These are phyloP conservation scores for Hymenoscyphus salicellus DNA, from an alignment of 2,329 filamentous ascomycete genomes.

Conservation along the genomic window DNA sequence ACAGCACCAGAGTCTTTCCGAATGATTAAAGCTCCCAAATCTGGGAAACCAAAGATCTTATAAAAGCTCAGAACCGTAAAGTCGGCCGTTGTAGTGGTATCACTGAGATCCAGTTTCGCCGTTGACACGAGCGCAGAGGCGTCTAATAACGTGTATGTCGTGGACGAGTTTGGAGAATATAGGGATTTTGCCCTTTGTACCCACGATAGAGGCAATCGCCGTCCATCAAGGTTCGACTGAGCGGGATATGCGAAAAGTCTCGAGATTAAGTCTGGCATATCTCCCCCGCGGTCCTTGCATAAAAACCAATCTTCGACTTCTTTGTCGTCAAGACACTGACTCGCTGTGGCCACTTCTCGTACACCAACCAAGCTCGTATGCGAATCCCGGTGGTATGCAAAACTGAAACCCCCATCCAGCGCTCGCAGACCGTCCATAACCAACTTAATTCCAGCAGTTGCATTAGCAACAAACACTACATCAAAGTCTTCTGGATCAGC, in stretches of 20 bases:
- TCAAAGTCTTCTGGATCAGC: conserved; percentile 81
- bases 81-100: conserved; percentile 65
- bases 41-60: conserved; percentile 97
- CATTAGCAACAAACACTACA: conserved; percentile 86
- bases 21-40: conserved; percentile 81
- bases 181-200: conserved; percentile 45
- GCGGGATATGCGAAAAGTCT: conserved; percentile 78
- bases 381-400: conserved; percentile 74
- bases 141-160: conserved; percentile 70
- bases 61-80: conserved; percentile 88
- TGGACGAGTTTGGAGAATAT: conserved; percentile 19
- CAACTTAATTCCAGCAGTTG: conserved; percentile 86
- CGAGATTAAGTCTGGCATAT: conserved; percentile 6
- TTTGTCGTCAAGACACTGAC: conserved; percentile 63
- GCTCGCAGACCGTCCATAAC: conserved; percentile 75
- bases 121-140: conserved; percentile 80
- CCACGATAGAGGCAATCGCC: conserved; percentile 71
- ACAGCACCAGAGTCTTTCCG: conserved; percentile 64
- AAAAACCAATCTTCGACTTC: conserved; percentile 65
- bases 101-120: conserved; percentile 67
- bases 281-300: conserved; percentile 34
- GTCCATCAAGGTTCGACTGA: conserved; percentile 90
- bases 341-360: conserved; percentile 64
- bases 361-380: conserved; percentile 56
- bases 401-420: conserved; percentile 68